phyloP scores from a whole-genome alignment of 2,329 filamentous ascomycete genomes.

The Botrytis paeoniae region DNA sequence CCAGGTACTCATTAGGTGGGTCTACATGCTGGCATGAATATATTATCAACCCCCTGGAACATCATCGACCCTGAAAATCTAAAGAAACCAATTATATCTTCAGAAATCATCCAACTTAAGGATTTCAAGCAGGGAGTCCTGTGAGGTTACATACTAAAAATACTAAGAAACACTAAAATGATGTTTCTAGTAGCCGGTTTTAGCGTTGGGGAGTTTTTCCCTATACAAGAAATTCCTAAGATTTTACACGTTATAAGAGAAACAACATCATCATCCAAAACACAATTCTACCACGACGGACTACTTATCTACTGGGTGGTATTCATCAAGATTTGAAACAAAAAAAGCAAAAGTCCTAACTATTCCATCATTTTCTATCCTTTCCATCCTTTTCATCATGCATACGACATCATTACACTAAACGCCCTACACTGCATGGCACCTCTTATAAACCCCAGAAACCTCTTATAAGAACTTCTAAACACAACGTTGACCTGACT shows the following conservation, averaged over 20 bases:
- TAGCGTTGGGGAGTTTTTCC: neutral
- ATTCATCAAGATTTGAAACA: neutral
- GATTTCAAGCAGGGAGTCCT: neutral
- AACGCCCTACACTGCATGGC: neutral
- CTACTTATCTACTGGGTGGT: neutral
- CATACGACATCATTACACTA: neutral
- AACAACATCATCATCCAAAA: neutral
- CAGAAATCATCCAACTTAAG: neutral
- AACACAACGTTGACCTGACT: neutral
- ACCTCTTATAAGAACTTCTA: neutral
- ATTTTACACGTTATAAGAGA: neutral
- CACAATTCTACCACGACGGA: neutral
- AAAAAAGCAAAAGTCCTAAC: neutral
- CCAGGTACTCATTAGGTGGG: neutral
- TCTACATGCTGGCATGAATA: neutral
- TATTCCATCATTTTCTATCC: neutral
- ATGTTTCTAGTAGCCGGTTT: neutral
- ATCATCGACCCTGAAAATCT: neutral
- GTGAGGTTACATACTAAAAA: neutral
- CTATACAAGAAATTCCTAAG: no score
- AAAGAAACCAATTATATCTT: neutral
- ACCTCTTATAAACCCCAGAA: neutral
- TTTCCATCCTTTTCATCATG: neutral
- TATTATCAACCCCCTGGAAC: neutral
- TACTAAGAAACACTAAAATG: neutral